These are phyloP conservation scores for Solanum corneliomulleri DNA, from an alignment of 257 asterid species.

Conservation along the genomic window DNA sequence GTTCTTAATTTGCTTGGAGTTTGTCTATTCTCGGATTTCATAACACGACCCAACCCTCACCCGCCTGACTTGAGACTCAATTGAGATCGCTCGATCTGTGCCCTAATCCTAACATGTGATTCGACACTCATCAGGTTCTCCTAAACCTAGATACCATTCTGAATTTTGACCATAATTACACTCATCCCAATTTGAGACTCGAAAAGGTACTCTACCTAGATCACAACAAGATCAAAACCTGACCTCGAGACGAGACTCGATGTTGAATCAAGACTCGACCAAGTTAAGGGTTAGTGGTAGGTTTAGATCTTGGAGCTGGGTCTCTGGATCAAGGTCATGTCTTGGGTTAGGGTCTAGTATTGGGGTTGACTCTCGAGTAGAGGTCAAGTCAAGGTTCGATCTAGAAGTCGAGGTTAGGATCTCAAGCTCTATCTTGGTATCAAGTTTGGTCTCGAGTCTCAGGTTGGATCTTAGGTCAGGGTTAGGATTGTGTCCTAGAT, in stretches of 20 bases:
- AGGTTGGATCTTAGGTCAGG: background rate
- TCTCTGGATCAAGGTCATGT: background rate
- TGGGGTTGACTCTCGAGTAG: background rate
- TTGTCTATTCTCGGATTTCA: background rate
- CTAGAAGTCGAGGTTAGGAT: background rate
- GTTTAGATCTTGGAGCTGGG: background rate
- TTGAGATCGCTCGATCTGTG: background rate
- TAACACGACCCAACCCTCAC: background rate
- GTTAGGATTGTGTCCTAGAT: background rate
- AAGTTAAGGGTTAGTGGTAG: background rate
- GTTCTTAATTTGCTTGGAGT: background rate
- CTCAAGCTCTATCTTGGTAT: background rate
- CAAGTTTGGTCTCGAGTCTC: background rate
- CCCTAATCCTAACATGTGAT: background rate
- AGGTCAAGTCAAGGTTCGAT: too few species aligned
- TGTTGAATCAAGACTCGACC: background rate
- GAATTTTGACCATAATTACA: background rate
- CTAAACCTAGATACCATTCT: background rate
- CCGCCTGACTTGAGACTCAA: background rate
- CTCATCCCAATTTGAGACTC: background rate
- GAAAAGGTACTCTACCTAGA: background rate
- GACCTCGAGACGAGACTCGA: too few species aligned
- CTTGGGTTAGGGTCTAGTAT: background rate
- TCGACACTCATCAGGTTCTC: fast-evolving
- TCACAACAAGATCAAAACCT: background rate